Conservation (phyloP, 768 basidiomycete genomes). For the Boletus sp. region DNA sequence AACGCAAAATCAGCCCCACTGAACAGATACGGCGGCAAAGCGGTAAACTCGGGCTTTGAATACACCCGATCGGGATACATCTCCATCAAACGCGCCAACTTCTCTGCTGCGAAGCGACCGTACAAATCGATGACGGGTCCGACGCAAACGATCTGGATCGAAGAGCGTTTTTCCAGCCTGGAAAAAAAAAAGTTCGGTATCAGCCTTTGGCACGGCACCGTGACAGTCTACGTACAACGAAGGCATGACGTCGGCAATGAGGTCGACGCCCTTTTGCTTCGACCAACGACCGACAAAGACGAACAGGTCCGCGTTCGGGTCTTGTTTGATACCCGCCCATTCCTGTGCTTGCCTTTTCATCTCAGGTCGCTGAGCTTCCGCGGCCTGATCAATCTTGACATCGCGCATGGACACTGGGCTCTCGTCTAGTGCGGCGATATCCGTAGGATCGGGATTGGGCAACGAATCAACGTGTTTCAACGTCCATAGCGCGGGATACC, state of each 20-base stretch:
- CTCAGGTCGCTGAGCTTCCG: conserved; percentile 90
- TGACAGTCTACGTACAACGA: conserved; percentile 54
- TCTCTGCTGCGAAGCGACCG: conserved; percentile 93
- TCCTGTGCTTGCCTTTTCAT: conserved; percentile 90
- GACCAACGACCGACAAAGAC: conserved; percentile 99
- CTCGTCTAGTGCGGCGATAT: conserved; percentile 90
- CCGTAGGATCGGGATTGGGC: conserved; percentile 92
- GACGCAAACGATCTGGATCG: conserved; percentile 84
- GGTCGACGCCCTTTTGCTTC: conserved; percentile 96
- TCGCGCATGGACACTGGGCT: conserved; percentile 67
- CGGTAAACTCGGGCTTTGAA: conserved; percentile 97
- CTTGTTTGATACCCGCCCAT: conserved; percentile 92
- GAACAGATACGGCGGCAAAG: conserved; percentile 89
- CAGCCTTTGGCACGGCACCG: not conserved
- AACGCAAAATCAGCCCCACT: conserved; percentile 94
- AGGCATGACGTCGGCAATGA: conserved; percentile 96
- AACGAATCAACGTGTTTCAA: conserved; percentile 93
- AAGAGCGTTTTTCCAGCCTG: conserved; percentile 81
- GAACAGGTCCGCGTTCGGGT: conserved; percentile 85
- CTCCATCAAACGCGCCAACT: conserved; percentile 90
- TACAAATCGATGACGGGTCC: conserved; percentile 96
- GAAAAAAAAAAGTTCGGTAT: not conserved
- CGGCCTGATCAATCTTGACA: conserved; percentile 72
- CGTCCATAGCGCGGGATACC: conserved; percentile 95
- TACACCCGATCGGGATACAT: conserved; percentile 91